Base-by-base conservation (phyloP, 169 alveolate genomes). In the Cryptosporidium tyzzeri region DNA sequence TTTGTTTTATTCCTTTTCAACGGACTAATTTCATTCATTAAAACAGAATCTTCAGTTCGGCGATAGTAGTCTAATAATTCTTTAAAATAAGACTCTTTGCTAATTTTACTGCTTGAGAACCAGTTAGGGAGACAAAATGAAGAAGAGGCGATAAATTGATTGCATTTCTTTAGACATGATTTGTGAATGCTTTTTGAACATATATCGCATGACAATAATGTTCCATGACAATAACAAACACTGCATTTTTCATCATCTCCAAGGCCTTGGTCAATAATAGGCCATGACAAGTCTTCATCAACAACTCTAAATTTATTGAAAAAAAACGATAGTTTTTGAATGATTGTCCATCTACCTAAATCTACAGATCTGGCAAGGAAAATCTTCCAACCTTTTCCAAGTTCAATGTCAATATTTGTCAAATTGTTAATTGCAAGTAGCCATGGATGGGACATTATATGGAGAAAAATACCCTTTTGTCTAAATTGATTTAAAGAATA, bases 391-490 rank as follows among this genome's bases (percentile, higher is more conserved):
- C 31, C 3, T 62, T 29, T 37, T 39, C 68, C 62, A 65, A 61
- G 44, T 80, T 80, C 75, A 62, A 59, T 16, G 12, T 80, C 89
- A 45, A 80, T 21, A 41, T 59, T 59, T 61, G 89, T 80, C n/a
- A 61, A 67, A 80, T 59, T 62, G 41, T 65, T 44, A 37, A 80
- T 50, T 44, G 75, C 48, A 31, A 80, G n/a, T 10, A 61, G 14
- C 89, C 89, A 80, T 62, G 89, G 89, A 62, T 80, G 89, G 14
- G 89, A 45, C 89, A 80, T 80, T 35, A 80, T 14, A 39, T 80
- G 89, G 6, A 80, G 68, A 37, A 80, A 80, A 10, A 80, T 23
- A 33, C 62, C 31, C 45, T 33, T 80, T 8, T 41, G 35, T 62
- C 68, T 44, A 51, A 31, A 10, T 48, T 48, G 41, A 31, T n/a